phyloP scores from a whole-genome alignment of 2,329 filamentous ascomycete genomes.

The Verticillium longisporum region DNA sequence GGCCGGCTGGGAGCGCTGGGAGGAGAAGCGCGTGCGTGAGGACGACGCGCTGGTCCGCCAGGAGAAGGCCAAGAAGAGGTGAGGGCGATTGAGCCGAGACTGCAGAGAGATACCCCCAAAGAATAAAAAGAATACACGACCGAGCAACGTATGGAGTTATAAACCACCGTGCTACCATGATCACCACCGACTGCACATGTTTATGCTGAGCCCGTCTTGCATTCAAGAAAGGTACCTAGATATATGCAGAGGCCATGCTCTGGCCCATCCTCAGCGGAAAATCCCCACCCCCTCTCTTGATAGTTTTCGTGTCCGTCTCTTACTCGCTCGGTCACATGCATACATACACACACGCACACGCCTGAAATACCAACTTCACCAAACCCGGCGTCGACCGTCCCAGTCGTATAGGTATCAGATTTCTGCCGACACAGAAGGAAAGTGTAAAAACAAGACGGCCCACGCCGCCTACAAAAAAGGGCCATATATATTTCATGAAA shows the following conservation, averaged over 20 bases:
- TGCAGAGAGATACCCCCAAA: not conserved
- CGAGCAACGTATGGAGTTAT: not conserved
- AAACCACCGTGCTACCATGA: not conserved
- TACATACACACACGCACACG: not conserved
- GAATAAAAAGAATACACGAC: not conserved
- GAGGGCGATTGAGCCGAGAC: not conserved
- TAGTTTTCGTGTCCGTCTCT: not conserved
- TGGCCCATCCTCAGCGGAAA: not conserved
- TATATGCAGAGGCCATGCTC: not conserved
- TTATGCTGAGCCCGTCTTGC: not conserved
- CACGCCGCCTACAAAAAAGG: not conserved
- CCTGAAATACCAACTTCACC: not conserved
- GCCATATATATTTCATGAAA: not conserved
- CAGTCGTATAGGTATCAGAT: not conserved
- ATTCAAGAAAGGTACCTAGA: not conserved
- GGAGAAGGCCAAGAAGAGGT: slow-evolving; percentile 3
- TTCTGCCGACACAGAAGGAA: not conserved
- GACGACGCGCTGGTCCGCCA: slow-evolving; percentile 23
- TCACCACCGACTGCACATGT: not conserved
- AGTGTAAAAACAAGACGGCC: not conserved
- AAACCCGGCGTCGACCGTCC: not conserved
- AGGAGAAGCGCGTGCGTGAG: slow-evolving; percentile 39
- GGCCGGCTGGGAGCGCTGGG: slow-evolving; percentile 92
- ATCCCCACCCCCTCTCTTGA: not conserved
- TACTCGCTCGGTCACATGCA: not conserved